Evolutionary conservation across 306 rosid genomes (phyloP).

Genomic region (Vigna mungo): DNA sequence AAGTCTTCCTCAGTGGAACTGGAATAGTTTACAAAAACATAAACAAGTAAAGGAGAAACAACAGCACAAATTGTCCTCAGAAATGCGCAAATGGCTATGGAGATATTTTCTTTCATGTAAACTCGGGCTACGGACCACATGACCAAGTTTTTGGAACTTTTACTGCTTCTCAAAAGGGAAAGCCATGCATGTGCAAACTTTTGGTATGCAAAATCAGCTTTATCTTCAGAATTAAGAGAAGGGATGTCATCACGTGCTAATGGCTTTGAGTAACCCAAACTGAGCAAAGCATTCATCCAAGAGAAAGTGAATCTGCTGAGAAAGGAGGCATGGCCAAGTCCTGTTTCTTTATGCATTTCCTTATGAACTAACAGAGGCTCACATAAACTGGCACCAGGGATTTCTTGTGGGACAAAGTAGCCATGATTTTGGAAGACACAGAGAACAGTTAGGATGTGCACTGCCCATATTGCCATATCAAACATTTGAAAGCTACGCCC

Average conservation of each 20-base stretch:
- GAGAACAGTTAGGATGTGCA: background rate
- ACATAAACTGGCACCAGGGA: background rate
- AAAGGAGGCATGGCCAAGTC: constrained; percentile 40
- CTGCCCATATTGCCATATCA: background rate
- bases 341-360: constrained; percentile 40
- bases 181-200: constrained; percentile 62
- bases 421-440: constrained; percentile 9
- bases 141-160: constrained; percentile 49
- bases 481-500: background rate
- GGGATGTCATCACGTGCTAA: constrained; percentile 65
- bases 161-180: constrained; percentile 40
- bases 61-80: constrained; percentile 52
- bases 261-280: constrained; percentile 42
- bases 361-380: constrained; percentile 30
- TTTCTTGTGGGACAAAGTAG: constrained; percentile 28
- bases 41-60: constrained; percentile 65
- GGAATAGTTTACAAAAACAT: constrained; percentile 61
- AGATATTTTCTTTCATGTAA: constrained; percentile 56
- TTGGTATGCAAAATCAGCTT: constrained; percentile 56
- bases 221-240: constrained; percentile 59
- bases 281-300: constrained; percentile 60
- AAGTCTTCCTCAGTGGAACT: background rate
- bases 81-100: constrained; percentile 53
- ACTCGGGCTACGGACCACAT: constrained; percentile 50
- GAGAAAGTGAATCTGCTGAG: constrained; percentile 59